These are phyloP conservation scores for Rutstroemia sydowiana DNA, from an alignment of 2,329 filamentous ascomycete genomes.

Conservation along the genomic window DNA sequence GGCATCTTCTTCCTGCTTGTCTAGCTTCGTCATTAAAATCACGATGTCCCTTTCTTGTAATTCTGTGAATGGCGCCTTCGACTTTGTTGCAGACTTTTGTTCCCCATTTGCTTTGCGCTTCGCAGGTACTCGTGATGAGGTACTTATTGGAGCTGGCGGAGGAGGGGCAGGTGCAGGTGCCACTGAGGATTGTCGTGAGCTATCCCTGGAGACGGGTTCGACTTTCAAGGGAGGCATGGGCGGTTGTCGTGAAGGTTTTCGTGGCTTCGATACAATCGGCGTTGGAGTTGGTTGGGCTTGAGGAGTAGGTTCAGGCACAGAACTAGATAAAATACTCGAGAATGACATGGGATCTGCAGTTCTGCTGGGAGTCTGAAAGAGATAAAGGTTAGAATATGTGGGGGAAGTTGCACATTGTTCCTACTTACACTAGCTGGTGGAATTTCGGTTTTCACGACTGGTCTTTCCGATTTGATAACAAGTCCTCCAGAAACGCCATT, in stretches of 20 bases:
- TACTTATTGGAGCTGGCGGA: slow-evolving; percentile 38
- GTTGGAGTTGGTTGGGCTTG: slow-evolving; percentile 11
- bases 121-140: slow-evolving; percentile 36
- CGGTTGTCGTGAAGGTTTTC: slow-evolving; percentile 24
- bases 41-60: slow-evolving; percentile 65
- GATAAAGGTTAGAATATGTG: neutral
- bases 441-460: slow-evolving; percentile 20
- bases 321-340: slow-evolving; percentile 82
- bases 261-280: slow-evolving; percentile 16
- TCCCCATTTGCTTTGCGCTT: slow-evolving; percentile 37
- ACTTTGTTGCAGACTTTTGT: slow-evolving; percentile 44
- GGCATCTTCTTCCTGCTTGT: slow-evolving; percentile 50
- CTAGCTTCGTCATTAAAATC: slow-evolving; percentile 53
- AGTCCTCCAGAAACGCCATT: slow-evolving; percentile 30
- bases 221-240: slow-evolving; percentile 13
- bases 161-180: slow-evolving; percentile 35
- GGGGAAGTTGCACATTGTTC: neutral
- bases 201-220: slow-evolving; percentile 25
- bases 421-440: slow-evolving; percentile 22
- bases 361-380: slow-evolving; percentile 58
- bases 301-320: slow-evolving; percentile 55
- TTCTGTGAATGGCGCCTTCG: slow-evolving; percentile 43
- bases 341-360: slow-evolving; percentile 89
- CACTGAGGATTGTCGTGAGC: slow-evolving; percentile 41
- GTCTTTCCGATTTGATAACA: slow-evolving; percentile 22